Evolutionary conservation across 2,329 filamentous ascomycete genomes (phyloP), one percentile per base, ranked within the genome.

Genomic region (Orbilia oligospora): DNA sequence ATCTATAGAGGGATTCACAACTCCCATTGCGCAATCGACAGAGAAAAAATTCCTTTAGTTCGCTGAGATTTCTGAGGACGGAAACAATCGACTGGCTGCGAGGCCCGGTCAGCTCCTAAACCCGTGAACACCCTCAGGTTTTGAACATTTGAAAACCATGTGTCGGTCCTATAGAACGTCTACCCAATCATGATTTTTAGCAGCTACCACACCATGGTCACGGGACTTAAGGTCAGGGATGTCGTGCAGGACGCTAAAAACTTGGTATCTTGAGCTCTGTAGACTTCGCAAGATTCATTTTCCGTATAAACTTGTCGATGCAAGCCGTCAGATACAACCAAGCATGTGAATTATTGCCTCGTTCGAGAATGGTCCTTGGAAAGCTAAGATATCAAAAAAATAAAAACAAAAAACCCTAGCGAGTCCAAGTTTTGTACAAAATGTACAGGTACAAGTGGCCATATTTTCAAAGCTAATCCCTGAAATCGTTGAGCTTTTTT

Each of bases 181-280:
- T 66, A 61, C 27, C 75, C 75, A 78, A 78, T 78, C 75, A 78
- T 16, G 20, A 53, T 27, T 71, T 78, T 78, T 78, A 63, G 61
- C 53, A 44, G 53, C 75, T 78, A 24, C 75, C 75, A 78, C 75
- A 78, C 75, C 46, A 4, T 12, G 55, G 55, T 78, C 75, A 78
- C 75, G 75, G 75, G 75, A 78, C 75, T 78, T 78, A 63, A 78
- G 49, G 75, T 78, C 75, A 78, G 75, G 75, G 75, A 78, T 78
- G 63, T 72, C 16, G 51, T 78, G 75, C 75, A 78, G 68, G 68
- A 72, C 75, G 75, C 75, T 78, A 77, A 77, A 67, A 77, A 66
- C 16, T 48, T 36, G 61, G 53, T 63, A 48, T 67, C 41, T 30
- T 33, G 44, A 69, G 41, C 64, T 69, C 63, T 68, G 68, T 30